Conservation (phyloP, 768 basidiomycete genomes). For the Phanerochaete sordida region DNA sequence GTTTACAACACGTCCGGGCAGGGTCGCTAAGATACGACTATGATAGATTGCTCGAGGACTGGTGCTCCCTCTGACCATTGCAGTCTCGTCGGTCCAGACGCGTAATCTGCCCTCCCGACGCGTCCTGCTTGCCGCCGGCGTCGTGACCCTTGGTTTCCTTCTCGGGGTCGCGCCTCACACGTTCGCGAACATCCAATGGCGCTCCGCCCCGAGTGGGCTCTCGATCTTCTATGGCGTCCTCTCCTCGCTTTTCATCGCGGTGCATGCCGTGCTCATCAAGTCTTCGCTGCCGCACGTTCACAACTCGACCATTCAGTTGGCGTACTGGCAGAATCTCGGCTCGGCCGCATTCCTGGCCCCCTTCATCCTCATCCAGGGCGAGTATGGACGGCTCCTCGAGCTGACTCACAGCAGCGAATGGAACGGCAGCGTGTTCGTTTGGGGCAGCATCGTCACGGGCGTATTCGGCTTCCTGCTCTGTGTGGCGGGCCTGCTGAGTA, state of each 20-base stretch:
- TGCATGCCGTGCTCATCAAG: slow-evolving; percentile 77
- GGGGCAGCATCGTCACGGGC: slow-evolving; percentile 68
- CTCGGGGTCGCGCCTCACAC: slow-evolving; percentile 63
- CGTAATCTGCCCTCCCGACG: slow-evolving; percentile 47
- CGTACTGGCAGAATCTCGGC: slow-evolving; percentile 77
- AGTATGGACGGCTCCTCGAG: slow-evolving; percentile 38
- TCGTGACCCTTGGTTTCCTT: slow-evolving; percentile 76
- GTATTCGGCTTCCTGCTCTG: slow-evolving; percentile 81
- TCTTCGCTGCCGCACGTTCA: slow-evolving; percentile 62
- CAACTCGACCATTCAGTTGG: slow-evolving; percentile 69
- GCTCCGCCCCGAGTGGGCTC: slow-evolving; percentile 41
- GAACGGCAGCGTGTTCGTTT: slow-evolving; percentile 53
- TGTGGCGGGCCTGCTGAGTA: slow-evolving; percentile 73
- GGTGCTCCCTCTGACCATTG: slow-evolving; percentile 77
- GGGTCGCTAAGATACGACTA: background rate
- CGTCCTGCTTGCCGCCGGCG: slow-evolving; percentile 54
- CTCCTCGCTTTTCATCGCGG: slow-evolving; percentile 71
- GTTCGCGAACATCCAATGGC: slow-evolving; percentile 22
- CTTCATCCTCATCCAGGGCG: slow-evolving; percentile 56
- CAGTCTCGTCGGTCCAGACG: slow-evolving; percentile 61
- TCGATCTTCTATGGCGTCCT: slow-evolving; percentile 68
- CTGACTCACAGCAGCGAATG: slow-evolving; percentile 39
- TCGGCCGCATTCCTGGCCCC: slow-evolving; percentile 64
- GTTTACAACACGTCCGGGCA: background rate
- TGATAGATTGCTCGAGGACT: slow-evolving; percentile 81